Conservation (phyloP, 2,329 filamentous ascomycete genomes). For the Beauveria sp. region DNA sequence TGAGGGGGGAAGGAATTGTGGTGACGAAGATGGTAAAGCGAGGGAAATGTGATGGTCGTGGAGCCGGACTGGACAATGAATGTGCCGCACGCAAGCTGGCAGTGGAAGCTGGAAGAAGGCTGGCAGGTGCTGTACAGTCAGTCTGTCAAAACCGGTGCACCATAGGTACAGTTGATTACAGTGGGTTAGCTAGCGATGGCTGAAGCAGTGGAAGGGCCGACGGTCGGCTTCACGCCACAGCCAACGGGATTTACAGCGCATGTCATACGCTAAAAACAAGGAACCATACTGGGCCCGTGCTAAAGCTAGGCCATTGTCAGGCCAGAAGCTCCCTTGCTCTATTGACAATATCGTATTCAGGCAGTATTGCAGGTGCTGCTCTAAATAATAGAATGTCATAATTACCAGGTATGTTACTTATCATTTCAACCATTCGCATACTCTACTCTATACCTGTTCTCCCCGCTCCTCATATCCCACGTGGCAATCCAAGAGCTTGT, state of each 20-base stretch:
- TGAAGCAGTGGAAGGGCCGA: too few species aligned
- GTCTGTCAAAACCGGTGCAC: background rate
- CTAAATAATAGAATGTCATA: background rate
- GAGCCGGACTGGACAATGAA: conserved; percentile 15
- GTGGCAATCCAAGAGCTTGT: background rate
- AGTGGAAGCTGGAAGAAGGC: background rate
- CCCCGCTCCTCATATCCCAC: background rate
- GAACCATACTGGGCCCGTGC: background rate
- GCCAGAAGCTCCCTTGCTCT: too few species aligned
- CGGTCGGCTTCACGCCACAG: background rate
- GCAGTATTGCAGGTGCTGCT: background rate
- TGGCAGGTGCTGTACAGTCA: background rate
- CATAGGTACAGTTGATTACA: background rate
- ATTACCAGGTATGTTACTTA: background rate
- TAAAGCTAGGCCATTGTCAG: background rate
- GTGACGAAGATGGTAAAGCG: conserved; percentile 6
- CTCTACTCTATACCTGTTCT: background rate
- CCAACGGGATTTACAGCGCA: background rate
- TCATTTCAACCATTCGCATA: background rate
- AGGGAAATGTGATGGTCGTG: conserved; percentile 16
- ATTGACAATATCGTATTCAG: background rate
- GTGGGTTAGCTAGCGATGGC: background rate
- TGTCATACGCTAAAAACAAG: background rate
- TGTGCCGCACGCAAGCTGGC: background rate
- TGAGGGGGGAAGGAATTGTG: background rate